These are phyloP conservation scores for Tetrapyrgos nigripes DNA, from an alignment of 1,284 basidiomycete genomes.

Conservation along the genomic window DNA sequence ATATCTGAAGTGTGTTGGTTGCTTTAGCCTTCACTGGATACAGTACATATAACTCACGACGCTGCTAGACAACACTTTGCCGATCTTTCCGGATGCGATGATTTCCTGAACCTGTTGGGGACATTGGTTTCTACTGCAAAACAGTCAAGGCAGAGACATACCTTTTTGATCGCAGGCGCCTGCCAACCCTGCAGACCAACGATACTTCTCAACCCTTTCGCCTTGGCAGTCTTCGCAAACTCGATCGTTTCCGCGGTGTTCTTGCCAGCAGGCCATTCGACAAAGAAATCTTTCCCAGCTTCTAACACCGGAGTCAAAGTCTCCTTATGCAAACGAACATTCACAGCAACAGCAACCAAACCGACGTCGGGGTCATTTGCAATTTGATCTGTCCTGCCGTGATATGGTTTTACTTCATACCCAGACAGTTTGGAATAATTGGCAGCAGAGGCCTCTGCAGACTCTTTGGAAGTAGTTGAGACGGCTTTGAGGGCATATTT, in stretches of 20 bases:
- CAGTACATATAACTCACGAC: constrained; percentile 9
- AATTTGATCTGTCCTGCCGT: constrained; percentile 32
- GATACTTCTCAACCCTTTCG: constrained; percentile 36
- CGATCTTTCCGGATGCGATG: constrained; percentile 2
- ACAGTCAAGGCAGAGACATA: constrained; percentile 11
- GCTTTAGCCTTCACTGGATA: neutral
- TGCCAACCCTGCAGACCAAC: constrained; percentile 42
- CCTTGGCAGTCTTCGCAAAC: constrained; percentile 37
- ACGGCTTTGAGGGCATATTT: constrained; percentile 33
- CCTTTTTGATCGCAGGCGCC: constrained; percentile 32
- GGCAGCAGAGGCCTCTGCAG: constrained; percentile 31
- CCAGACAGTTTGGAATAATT: constrained; percentile 28
- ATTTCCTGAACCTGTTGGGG: constrained; percentile 25
- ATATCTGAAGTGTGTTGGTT: constrained; percentile 13
- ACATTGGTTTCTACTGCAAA: neutral
- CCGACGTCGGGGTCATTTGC: constrained; percentile 41
- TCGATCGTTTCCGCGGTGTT: constrained; percentile 34
- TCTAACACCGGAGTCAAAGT: constrained; percentile 37
- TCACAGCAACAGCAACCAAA: constrained; percentile 42
- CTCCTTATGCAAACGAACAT: constrained; percentile 32
- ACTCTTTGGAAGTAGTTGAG: constrained; percentile 30
- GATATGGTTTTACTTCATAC: constrained; percentile 32
- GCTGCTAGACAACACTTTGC: constrained; percentile 9
- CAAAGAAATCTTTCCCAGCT: constrained; percentile 43
- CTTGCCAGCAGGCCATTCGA: constrained; percentile 47